Base-by-base conservation (phyloP, 2,329 filamentous ascomycete species). In the Lachnellula subtilissima region DNA sequence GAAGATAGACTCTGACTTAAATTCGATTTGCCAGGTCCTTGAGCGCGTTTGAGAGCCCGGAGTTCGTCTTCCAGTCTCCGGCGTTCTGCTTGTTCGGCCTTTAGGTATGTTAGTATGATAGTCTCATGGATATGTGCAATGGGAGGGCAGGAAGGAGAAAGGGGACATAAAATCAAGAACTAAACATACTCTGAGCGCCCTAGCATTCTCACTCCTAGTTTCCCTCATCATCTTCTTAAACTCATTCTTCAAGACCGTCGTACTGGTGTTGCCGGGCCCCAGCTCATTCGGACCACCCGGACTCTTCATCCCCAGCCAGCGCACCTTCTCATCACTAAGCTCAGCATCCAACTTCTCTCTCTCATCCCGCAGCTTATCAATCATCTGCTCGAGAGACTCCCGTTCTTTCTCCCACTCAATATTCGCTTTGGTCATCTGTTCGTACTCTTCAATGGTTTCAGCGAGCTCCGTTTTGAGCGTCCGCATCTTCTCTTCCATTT, bases 221-320 rank as follows among this genome's bases (percentile, higher is more conserved):
- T 89, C 86, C 61, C 85, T 79, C 86, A 89, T 89, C 86, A 89
- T 89, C 75, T 87, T 89, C 76, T 88, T 88, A 69, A 90, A 90
- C 69, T 90, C 87, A 60, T 85, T 85, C 71, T 85, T 84, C 66
- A 90, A 67, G 42, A 89, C 84, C 72, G 82, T 82, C 23, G 84
- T 86, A 64, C 84, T 88, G 11, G 84, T 89, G 19, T 48, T 64
- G 15, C 56, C 58, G 4, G 61, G 47, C 1, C 54, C 61, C 66
- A 50, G 70, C 66, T 61, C 72, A 64, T 56, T 69, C 67, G 67
- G 60, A 5, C 72, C 71, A 9, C 74, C 74, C 14, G 82, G 79
- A 64, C 78, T 81, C 67, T 77, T 80, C 63, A 81, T 73, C 5
- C 86, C 86, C 64, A 90, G 72, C 79, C 79, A 84, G 58, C 79